Evolutionary conservation across 768 basidiomycete genomes (phyloP).

Genomic region (Termitomyces sp.): DNA sequence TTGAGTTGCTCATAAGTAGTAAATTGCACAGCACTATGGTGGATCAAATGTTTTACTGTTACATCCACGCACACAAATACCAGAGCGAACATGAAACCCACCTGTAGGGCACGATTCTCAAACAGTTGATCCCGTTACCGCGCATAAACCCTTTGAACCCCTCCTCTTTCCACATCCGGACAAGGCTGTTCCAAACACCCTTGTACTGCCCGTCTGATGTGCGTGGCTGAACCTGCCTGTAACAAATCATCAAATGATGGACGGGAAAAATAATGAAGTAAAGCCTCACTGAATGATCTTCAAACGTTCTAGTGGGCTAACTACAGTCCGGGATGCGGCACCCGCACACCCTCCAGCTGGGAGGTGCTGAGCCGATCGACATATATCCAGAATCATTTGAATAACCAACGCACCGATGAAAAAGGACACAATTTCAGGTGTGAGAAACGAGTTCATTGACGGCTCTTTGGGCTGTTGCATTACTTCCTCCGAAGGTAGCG

Average conservation of each 20-base stretch:
- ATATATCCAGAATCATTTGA: not conserved
- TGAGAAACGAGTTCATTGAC: conserved; percentile 17
- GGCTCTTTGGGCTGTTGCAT: conserved; percentile 9
- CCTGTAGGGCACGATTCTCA: conserved; percentile 90
- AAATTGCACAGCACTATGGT: conserved; percentile 72
- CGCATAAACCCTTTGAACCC: conserved; percentile 92
- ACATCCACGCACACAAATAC: conserved; percentile 1
- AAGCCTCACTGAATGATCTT: conserved; percentile 91
- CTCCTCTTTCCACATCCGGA: conserved; percentile 91
- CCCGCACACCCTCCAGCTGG: conserved; percentile 53
- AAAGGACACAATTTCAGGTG: conserved; percentile 36
- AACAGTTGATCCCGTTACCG: conserved; percentile 83
- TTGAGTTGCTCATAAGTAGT: conserved; percentile 89
- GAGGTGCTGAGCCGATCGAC: conserved; percentile 6
- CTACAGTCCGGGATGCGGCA: conserved; percentile 82
- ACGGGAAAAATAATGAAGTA: not conserved
- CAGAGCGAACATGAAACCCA: conserved; percentile 17
- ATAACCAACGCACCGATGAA: conserved; percentile 30
- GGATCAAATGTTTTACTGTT: not conserved
- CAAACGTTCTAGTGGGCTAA: conserved; percentile 85
- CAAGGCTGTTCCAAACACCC: conserved; percentile 79
- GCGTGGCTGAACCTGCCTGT: conserved; percentile 88
- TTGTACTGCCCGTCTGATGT: conserved; percentile 62
- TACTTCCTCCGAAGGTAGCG: not conserved
- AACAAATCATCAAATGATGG: conserved; percentile 2